Evolutionary conservation across 176 grass and related monocot genomes (phyloP), one percentile per base, ranked within the genome.

Genomic region (Poa annua): DNA sequence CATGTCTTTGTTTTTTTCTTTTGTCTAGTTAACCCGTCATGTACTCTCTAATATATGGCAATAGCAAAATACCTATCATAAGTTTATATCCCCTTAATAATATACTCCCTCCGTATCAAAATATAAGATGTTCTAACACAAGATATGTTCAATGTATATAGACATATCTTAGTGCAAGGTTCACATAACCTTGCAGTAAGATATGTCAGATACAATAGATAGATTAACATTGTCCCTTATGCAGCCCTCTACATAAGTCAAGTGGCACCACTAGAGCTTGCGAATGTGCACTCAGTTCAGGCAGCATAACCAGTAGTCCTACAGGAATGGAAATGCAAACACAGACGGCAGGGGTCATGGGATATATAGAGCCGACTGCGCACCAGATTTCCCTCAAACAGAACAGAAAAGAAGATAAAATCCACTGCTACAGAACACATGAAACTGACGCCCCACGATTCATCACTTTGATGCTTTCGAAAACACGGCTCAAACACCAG

Each of bases 401-500:
- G 9, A 15, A 1, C 25, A 32, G 3, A 20, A 22, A 61, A 4
- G 2, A 77, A 9, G 4, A 15, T 0, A 77, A 71, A 47, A 20
- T 45, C 39, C 17, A 64, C 82, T 22, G 21, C 20, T 11, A 74
- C 19, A 48, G 7, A 33, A 53, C 36, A 57, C 61, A 25, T 57
- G 63, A n/a, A 77, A 57, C 49, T 55, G 56, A 35, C 81, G 72
- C 35, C 17, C 61, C 45, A 63, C 17, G 17, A 39, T 84, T 25
- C 67, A 59, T 84, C 56, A 50, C 52, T 61, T 59, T 14, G 16
- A 75, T 33, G 79, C 48, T 68, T 76, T 39, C 35, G 52, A 59
- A 50, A 85, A 81, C 64, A 86, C 19, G 50, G 35, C 42, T 47
- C 74, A 78, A 66, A 61, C 54, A 79, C 11, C 76, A 74, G 66